These are phyloP conservation scores for Rostrohypoxylon terebratum DNA, from an alignment of 495 filamentous ascomycete genomes.

Conservation along the genomic window DNA sequence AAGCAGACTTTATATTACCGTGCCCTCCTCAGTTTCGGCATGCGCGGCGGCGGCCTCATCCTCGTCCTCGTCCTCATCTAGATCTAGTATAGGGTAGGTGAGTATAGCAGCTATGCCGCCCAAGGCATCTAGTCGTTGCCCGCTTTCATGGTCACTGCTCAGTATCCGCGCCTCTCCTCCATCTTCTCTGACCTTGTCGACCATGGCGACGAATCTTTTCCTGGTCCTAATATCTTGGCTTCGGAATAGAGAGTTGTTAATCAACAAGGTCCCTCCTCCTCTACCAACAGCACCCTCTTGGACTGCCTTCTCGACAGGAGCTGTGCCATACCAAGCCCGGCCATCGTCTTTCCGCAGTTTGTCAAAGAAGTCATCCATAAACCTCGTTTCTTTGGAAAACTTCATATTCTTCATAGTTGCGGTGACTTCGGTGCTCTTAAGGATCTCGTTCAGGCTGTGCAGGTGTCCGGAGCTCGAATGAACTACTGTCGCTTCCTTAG, in stretches of 20 bases:
- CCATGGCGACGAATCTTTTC: conserved; percentile 84
- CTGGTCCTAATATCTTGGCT: conserved; percentile 83
- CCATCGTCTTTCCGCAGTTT: conserved; percentile 87
- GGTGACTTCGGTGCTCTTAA: conserved; percentile 81
- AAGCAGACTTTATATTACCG: conserved; percentile 53
- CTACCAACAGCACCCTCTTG: conserved; percentile 88
- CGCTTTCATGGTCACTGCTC: conserved; percentile 95
- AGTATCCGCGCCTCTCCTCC: conserved; percentile 90
- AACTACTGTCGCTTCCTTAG: conserved; percentile 76
- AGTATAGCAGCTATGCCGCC: conserved; percentile 91
- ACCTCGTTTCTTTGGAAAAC: conserved; percentile 82
- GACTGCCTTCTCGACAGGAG: conserved; percentile 86
- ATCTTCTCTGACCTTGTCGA: conserved; percentile 89
- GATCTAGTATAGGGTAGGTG: conserved; percentile 84
- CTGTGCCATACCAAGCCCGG: conserved; percentile 89
- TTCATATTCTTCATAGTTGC: conserved; percentile 83
- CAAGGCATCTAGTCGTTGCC: conserved; percentile 82
- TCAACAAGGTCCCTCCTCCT: conserved; percentile 84
- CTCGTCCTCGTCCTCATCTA: conserved; percentile 76
- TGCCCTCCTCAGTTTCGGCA: conserved; percentile 40
- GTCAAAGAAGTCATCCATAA: conserved; percentile 88
- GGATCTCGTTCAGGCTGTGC: conserved; percentile 85
- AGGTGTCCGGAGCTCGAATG: conserved; percentile 87
- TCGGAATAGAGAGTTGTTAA: conserved; percentile 87
- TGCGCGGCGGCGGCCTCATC: conserved; percentile 41